Percentiles rank a stretch among this genome's conserved stretches.
These are phyloP conservation scores for Aethionema arabicum DNA, from an alignment of 345 rosid genomes.

Conservation along the genomic window DNA sequence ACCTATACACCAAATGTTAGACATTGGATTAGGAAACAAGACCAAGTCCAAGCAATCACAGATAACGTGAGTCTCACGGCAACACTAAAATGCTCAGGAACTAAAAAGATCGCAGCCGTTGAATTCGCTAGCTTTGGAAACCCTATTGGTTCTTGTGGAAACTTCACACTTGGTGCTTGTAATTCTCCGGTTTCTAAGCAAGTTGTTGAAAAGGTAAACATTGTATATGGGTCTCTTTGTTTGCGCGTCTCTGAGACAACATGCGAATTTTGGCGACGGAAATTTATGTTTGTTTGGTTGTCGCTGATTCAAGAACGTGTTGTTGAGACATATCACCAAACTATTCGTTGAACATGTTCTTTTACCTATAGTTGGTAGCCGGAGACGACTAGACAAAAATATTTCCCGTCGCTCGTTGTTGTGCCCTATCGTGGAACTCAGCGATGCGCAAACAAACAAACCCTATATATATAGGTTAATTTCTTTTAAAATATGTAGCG, in stretches of 20 bases:
- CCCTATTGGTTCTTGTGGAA: slow-evolving; percentile 70
- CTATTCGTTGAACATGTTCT: no score
- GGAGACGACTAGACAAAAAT: no score
- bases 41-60: slow-evolving; percentile 35
- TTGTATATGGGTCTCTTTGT: background rate
- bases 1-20: slow-evolving; percentile 57
- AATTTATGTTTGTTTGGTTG: no score
- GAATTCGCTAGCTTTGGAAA: slow-evolving; percentile 87
- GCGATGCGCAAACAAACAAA: no score
- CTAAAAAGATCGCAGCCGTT: slow-evolving; percentile 49
- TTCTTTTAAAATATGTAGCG: slow-evolving; percentile 7
- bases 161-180: slow-evolving; percentile 55
- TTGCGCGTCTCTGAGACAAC: no score
- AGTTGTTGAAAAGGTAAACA: slow-evolving; percentile 59
- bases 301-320: no score
- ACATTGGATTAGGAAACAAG: slow-evolving; percentile 50
- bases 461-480: no score
- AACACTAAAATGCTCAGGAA: slow-evolving; percentile 48
- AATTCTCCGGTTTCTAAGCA: slow-evolving; percentile 48
- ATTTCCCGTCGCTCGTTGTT: no score
- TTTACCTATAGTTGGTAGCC: no score
- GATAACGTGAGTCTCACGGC: slow-evolving; percentile 51
- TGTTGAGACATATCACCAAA: no score
- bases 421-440: no score
- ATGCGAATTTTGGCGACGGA: no score